phyloP scores from a whole-genome alignment of 495 filamentous ascomycete species.

The Daldinia bambusicola region DNA sequence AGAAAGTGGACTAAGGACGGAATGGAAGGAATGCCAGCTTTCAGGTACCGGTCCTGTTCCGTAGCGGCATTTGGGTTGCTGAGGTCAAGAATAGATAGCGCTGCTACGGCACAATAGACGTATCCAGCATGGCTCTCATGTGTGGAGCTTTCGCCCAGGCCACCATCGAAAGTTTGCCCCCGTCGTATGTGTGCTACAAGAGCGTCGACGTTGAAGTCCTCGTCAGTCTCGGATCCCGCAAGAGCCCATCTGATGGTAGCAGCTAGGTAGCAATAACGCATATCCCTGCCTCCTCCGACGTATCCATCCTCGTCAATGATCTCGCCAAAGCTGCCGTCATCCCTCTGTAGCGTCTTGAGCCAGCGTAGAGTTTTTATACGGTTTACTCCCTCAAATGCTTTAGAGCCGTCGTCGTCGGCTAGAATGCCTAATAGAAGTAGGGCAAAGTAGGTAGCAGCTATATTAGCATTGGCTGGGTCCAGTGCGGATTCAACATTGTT shows the following conservation, averaged over 20 bases:
- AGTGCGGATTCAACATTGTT: conserved; percentile 53
- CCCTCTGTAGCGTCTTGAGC: conserved; percentile 79
- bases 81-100: conserved; percentile 73
- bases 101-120: conserved; percentile 83
- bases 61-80: conserved; percentile 42
- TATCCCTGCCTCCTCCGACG: conserved; percentile 82
- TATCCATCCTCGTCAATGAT: conserved; percentile 66
- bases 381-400: conserved; percentile 65
- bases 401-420: conserved; percentile 71
- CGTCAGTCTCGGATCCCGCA: conserved; percentile 67
- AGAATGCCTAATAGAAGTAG: conserved; percentile 77
- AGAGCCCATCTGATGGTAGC: conserved; percentile 85
- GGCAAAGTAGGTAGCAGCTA: conserved; percentile 90
- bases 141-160: conserved; percentile 80
- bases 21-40: conserved; percentile 50
- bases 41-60: conserved; percentile 48
- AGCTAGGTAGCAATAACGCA: conserved; percentile 86
- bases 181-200: conserved; percentile 76
- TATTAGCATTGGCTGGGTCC: conserved; percentile 80
- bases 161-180: conserved; percentile 88
- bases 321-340: conserved; percentile 93
- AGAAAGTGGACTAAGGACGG: conserved; percentile 54
- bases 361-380: conserved; percentile 74
- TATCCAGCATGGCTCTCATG: conserved; percentile 93
- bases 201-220: conserved; percentile 78